Base-by-base conservation (phyloP, 352 stramenopile species). In the Globisporangium acanthophoron region DNA sequence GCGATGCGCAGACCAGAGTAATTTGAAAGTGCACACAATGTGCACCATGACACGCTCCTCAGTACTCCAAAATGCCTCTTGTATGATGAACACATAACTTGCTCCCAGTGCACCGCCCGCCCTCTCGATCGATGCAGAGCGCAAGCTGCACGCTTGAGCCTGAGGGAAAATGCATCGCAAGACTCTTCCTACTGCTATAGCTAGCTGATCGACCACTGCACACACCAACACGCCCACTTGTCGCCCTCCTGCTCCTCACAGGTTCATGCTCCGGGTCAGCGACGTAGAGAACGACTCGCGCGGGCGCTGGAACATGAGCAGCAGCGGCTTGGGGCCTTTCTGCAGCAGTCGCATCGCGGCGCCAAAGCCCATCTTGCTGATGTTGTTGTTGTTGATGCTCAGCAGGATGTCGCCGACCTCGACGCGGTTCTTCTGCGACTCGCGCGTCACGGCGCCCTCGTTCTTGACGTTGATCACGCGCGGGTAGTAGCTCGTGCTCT, bases 301-400 rank as follows among this genome's bases (percentile, higher is more conserved):
- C 29, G 82, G 82, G 47, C 83, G 77, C 62, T 93, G 82, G 63
- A 95, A 95, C 78, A 92, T 95, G 39, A 95, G 70, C 56, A 95
- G 54, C 48, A 95, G 67, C 50, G 85, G 85, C 69, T 95, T 95
- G 0, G 85, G 85, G 18, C 85, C 83, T 56, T 90, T 91, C 64
- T 95, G 84, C 37, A 95, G 64, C 59, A 95, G 58, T 52, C 88
- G 85, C 85, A 95, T 95, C 16, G 85, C 83, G 24, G 85, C 59
- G 9, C 81, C 83, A 60, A 95, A 95, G 46, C 85, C 85, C 81
- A 95, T 95, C 59, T 92, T 91, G 69, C 80, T 91, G 62, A 95
- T 95, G 68, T 95, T 92, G 70, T 95, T 92, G 73, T 95, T 92
- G 70, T 95, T 95, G 59, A 95, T 93, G 61, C 83, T 92, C 20